Base-by-base conservation (phyloP, 2,329 filamentous ascomycete genomes). In the Biscogniauxia marginata region DNA sequence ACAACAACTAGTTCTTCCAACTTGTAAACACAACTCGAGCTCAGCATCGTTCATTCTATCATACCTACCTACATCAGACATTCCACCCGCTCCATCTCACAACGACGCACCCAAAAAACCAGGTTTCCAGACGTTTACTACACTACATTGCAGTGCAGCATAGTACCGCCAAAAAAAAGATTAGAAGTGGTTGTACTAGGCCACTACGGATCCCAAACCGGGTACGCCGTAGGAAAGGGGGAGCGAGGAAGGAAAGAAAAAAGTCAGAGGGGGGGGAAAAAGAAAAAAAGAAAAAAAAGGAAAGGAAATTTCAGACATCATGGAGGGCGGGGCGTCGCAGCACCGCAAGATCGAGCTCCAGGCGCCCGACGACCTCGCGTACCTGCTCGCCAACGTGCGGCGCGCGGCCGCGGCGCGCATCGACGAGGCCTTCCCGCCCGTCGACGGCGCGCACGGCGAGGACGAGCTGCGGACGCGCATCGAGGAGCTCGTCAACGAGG, bases 341-440 rank as follows among this genome's bases (percentile, higher is more conserved):
- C 85, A 91, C 73, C 86, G 90, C 71, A 88, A 86, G 75, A 89
- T 93, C 71, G 90, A 93, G 75, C 84, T 93, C 51, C 89, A 93
- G 75, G 82, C 83, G n/a, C 83, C 85, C 45, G 84, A 88, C 49
- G 90, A 93, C 73, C 80, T 93, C 30, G 75, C 81, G 54, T 90
- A 87, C 73, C 82, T 93, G 23, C 80, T 89, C 65, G 75, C 80
- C 62, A 90, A 90, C 67, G 84, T 90, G 60, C 85, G 86, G 68
- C 80, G 80, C 71, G 85, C 86, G 55, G 89, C 89, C 9, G 79
- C 82, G 46, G 81, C 84, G 65, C 88, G 85, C 69, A 81, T 93
- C 57, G 79, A 86, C 71, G 80, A 83, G 64, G 84, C 84, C 50
- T 85, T 93, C 54, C 89, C 89, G 21, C 84, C 84, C 0, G 81